Evolutionary conservation across 2,329 filamentous ascomycete genomes (phyloP).

Genomic region (Colletotrichum acutatum): DNA sequence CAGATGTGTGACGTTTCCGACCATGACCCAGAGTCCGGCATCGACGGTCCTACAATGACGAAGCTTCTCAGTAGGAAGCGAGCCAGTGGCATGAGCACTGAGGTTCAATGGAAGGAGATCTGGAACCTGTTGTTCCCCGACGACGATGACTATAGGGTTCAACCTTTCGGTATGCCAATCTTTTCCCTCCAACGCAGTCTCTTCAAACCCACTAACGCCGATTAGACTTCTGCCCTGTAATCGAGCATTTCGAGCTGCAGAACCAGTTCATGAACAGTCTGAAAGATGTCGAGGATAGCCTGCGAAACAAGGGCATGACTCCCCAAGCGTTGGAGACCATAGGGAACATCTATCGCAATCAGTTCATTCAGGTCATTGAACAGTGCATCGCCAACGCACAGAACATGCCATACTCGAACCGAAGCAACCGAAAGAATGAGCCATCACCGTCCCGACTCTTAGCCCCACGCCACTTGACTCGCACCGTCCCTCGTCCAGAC

Average conservation of each 20-base stretch:
- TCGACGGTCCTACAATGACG: conserved; percentile 52
- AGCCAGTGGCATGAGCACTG: conserved; percentile 49
- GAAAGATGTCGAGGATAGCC: conserved; percentile 44
- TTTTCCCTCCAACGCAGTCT: too few relatives aligned
- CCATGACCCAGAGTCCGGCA: conserved; percentile 52
- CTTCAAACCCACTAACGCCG: not conserved
- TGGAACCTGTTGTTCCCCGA: conserved; percentile 56
- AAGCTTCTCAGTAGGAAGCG: conserved; percentile 53
- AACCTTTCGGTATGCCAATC: conserved; percentile 44
- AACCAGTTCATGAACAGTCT: conserved; percentile 47
- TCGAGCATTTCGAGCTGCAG: conserved; percentile 54
- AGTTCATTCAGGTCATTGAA: conserved; percentile 52
- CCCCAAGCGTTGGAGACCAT: conserved; percentile 51
- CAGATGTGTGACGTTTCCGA: conserved; percentile 55
- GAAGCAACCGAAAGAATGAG: conserved; percentile 53
- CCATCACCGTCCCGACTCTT: conserved; percentile 33
- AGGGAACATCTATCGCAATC: conserved; percentile 52
- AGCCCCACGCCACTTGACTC: conserved; percentile 38
- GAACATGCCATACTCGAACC: conserved; percentile 52
- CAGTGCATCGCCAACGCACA: conserved; percentile 48
- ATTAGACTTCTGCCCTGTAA: conserved; percentile 52
- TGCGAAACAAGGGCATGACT: conserved; percentile 52
- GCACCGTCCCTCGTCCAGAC: conserved; percentile 46
- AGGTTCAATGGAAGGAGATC: conserved; percentile 53
- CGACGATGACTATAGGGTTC: conserved; percentile 48